Conservation (phyloP, 2,329 filamentous ascomycete species). For the Acephala macrosclerotiorum region DNA sequence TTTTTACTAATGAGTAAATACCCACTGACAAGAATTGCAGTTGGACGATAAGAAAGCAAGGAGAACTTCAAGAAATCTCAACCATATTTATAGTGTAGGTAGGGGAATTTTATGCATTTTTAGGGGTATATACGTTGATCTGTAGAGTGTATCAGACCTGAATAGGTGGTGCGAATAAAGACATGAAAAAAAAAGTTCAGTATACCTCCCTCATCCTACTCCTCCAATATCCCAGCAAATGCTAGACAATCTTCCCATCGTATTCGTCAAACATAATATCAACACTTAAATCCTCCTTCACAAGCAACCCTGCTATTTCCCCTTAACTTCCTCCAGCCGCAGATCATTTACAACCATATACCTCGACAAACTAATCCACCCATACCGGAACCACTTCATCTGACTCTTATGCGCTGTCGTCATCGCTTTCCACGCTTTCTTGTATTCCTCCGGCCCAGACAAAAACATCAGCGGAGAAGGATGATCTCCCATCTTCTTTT, state of each 20-base stretch:
- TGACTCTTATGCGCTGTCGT: conserved; percentile 89
- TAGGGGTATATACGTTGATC: not conserved
- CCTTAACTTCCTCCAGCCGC: conserved; percentile 60
- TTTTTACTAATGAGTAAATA: not conserved
- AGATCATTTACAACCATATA: conserved; percentile 98
- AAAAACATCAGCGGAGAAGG: conserved; percentile 73
- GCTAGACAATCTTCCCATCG: not conserved
- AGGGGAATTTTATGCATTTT: not conserved
- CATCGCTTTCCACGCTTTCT: conserved; percentile 85
- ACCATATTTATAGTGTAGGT: not conserved
- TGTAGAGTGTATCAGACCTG: not conserved
- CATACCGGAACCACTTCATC: conserved; percentile 98
- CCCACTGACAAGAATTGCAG: not conserved
- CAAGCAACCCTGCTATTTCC: conserved; percentile 6
- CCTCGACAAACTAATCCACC: conserved; percentile 88
- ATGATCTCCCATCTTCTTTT: conserved; percentile 52
- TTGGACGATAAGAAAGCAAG: not conserved
- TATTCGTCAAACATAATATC: conserved; percentile 3
- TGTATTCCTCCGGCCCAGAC: conserved; percentile 68
- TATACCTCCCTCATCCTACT: not conserved
- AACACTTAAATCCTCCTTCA: not conserved
- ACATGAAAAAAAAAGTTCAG: not conserved
- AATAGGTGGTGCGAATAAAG: not conserved
- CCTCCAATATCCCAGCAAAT: not conserved
- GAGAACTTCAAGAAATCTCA: not conserved